Conservation (phyloP, 306 rosid genomes). For the Quercus engelmannii region DNA sequence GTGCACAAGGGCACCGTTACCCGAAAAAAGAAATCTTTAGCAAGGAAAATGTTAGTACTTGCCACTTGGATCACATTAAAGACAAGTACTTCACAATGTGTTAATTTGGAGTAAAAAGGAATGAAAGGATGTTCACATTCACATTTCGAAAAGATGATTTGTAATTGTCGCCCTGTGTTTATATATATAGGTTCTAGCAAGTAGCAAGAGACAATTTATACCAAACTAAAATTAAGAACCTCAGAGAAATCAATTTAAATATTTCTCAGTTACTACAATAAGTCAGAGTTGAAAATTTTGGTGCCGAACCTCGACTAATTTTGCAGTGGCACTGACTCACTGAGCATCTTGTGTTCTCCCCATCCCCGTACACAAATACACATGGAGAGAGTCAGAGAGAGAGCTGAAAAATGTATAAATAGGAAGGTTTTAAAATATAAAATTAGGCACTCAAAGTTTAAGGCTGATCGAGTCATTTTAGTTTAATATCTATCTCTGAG, state of each 20-base stretch:
- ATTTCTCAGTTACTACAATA: constrained; percentile 23
- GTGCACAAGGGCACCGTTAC: no score
- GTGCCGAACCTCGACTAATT: constrained; percentile 43
- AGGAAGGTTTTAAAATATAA: neutral
- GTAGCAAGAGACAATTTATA: neutral
- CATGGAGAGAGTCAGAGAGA: neutral
- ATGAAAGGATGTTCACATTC: no score
- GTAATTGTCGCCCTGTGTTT: no score
- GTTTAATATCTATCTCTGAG: neutral
- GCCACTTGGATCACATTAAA: no score
- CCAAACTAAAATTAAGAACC: neutral
- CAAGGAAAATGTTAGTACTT: no score
- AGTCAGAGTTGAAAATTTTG: constrained; percentile 35
- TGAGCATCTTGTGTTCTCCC: no score
- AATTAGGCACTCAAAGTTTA: neutral
- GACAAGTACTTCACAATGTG: no score
- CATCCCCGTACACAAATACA: neutral
- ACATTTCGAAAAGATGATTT: no score
- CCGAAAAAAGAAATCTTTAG: no score
- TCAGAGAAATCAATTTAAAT: neutral
- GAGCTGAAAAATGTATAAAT: neutral
- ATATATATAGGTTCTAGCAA: no score
- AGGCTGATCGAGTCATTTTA: neutral
- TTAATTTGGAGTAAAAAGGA: no score
- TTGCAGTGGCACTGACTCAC: constrained; percentile 32